Base-by-base conservation (phyloP, 139 green algal species). In the Ettlia oleoabundans region DNA sequence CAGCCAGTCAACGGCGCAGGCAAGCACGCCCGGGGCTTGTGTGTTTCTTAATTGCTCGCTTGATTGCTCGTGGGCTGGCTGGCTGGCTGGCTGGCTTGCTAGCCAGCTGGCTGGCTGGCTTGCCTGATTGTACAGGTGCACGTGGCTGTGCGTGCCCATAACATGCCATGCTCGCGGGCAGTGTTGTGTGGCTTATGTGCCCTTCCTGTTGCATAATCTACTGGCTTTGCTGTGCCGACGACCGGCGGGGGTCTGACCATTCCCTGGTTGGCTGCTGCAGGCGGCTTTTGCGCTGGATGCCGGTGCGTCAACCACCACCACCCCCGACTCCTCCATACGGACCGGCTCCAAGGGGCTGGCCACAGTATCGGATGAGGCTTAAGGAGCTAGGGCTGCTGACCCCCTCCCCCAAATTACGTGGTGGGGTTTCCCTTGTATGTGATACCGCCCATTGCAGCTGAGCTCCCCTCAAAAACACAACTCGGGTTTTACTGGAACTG, bases 1-100 rank as follows among this genome's bases (percentile, higher is more conserved):
- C 64, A 71, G 64, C 64, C 64, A 71, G 64, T 71, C 64, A 2
- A 71, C 64, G 1, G 64, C 32, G 32, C 64, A 71, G 64, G 64
- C 32, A 42, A 42, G 64, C 37, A 19, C 40, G 63, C 63, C 10
- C 10, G 7, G 18, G 10, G 9, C 55, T 18, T 5, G n/a, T 30
- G 10, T 69, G 63, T 13, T 38, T 5, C n/a, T 40, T 40, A 30
- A 22, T 28, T 13, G 26, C 28, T 32, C n/a, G 22, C n/a, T 42
- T 33, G 3, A 21, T 22, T 30, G 32, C 64, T 5, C 64, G 9
- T 2, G 4, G 3, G 28, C 30, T 19, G n/a, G 32, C 32, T n/a
- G n/a, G 13, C 28, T 71, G 64, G n/a, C 7, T 8, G 28, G 9
- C 64, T 42, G 6, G n/a, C n/a, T 24, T 42, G 63, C 63, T 19